phyloP scores from a whole-genome alignment of 1,139 yeast genomes.

The Yarrowia galli region DNA sequence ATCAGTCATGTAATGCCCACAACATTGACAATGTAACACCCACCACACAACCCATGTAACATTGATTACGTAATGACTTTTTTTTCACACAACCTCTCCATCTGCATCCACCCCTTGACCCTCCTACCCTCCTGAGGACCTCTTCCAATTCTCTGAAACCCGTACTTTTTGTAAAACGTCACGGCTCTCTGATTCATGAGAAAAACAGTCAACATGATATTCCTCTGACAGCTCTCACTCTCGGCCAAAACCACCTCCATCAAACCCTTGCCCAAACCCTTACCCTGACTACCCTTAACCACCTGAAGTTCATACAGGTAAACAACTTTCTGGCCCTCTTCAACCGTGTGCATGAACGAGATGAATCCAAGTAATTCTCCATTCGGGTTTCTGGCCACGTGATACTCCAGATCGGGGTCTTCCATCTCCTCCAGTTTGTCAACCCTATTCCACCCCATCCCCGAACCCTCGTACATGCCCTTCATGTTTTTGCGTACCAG shows the following conservation, averaged over 20 bases:
- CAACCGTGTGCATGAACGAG: constrained; percentile 55
- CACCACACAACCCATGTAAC: no score
- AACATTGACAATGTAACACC: no score
- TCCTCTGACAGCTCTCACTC: constrained; percentile 7
- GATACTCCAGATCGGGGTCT: constrained; percentile 56
- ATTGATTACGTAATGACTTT: no score
- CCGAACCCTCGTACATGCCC: constrained; percentile 49
- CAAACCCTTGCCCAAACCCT: constrained; percentile 52
- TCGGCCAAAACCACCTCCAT: constrained; percentile 46
- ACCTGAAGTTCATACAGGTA: constrained; percentile 66
- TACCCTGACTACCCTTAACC: constrained; percentile 49
- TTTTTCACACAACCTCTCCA: neutral
- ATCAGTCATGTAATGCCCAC: no score
- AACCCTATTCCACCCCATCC: constrained; percentile 56
- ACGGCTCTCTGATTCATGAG: constrained; percentile 46
- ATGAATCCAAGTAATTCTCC: constrained; percentile 48
- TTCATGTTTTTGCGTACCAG: constrained; percentile 45
- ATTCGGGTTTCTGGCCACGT: constrained; percentile 47
- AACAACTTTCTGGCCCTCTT: constrained; percentile 53
- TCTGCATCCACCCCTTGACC: constrained; percentile 30
- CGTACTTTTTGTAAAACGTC: constrained; percentile 45
- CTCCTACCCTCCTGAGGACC: neutral
- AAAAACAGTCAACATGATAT: constrained; percentile 47
- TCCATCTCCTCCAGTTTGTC: constrained; percentile 58
- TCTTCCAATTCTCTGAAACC: constrained; percentile 41